Evolutionary conservation across 1,284 basidiomycete species (phyloP).

Genomic region (Fomitopsis pinicola): DNA sequence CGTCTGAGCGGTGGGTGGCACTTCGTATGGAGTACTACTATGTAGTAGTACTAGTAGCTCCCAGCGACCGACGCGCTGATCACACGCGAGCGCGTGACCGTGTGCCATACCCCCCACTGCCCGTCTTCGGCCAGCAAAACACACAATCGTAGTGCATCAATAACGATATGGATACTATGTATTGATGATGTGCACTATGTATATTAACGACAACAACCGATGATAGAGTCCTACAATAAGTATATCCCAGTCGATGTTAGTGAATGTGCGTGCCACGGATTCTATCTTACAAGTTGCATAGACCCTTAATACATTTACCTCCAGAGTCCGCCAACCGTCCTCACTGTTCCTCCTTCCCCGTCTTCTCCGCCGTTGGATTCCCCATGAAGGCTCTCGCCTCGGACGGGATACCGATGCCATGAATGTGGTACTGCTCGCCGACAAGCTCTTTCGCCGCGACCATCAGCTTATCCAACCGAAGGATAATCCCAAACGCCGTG

Average conservation of each 20-base stretch:
- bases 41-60: not conserved
- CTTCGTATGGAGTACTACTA: no score
- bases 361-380: not conserved
- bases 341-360: not conserved
- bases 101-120: no score
- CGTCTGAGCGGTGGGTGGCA: no score
- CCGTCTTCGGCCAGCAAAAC: no score
- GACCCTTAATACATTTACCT: no score
- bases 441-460: constrained; percentile 76
- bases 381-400: not conserved
- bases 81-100: no score
- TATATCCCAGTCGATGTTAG: not conserved
- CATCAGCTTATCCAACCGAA: constrained; percentile 69
- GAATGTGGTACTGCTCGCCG: constrained; percentile 76
- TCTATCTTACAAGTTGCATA: not conserved
- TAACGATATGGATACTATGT: no score
- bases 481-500: constrained; percentile 63
- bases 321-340: no score
- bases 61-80: no score
- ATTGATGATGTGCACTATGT: not conserved
- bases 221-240: not conserved
- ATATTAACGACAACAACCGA: no score
- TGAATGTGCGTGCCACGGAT: not conserved
- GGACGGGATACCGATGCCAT: constrained; percentile 48
- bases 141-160: no score